phyloP scores from a whole-genome alignment of 83 land plant genomes.

The Diphasiastrum complanatum region DNA sequence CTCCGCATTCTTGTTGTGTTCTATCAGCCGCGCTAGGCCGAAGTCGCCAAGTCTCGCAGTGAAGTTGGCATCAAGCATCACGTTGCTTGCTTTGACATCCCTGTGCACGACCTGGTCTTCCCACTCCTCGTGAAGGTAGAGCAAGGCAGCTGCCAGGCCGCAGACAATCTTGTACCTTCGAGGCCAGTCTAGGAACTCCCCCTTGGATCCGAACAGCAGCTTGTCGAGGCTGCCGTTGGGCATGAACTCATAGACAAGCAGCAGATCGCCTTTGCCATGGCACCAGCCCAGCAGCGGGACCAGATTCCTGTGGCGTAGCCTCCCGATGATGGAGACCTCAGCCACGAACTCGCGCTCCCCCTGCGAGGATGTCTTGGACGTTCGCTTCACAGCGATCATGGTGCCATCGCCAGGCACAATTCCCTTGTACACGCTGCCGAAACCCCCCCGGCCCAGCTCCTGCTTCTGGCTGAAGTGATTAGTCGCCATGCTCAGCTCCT shows the following conservation, averaged over 20 bases:
- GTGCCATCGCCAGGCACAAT: slow-evolving; percentile 7
- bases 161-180: slow-evolving; percentile 28
- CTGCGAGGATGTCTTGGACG: slow-evolving; percentile 28
- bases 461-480: not conserved
- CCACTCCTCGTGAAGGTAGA: slow-evolving; percentile 45
- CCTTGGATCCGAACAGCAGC: slow-evolving; percentile 18
- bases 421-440: slow-evolving; percentile 41
- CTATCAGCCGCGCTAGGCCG: slow-evolving; percentile 44
- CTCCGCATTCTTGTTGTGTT: slow-evolving; percentile 17
- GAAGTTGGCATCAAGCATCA: slow-evolving; percentile 48
- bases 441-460: slow-evolving; percentile 13
- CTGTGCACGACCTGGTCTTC: slow-evolving; percentile 45
- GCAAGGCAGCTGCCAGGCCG: slow-evolving; percentile 41
- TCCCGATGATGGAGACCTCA: slow-evolving; percentile 30
- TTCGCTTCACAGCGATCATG: slow-evolving; percentile 35
- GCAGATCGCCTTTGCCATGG: slow-evolving; percentile 21
- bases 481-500: slow-evolving; percentile 10
- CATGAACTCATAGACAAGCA: slow-evolving; percentile 43
- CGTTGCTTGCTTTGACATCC: slow-evolving; percentile 52
- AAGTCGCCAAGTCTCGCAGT: slow-evolving; percentile 52
- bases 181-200: not conserved
- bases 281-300: slow-evolving; percentile 43
- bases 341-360: slow-evolving; percentile 39
- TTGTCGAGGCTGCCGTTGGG: slow-evolving; percentile 46
- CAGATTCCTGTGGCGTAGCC: slow-evolving; percentile 34